Conservation (phyloP, 345 rosid genomes). For the Sisymbrium altissimum region DNA sequence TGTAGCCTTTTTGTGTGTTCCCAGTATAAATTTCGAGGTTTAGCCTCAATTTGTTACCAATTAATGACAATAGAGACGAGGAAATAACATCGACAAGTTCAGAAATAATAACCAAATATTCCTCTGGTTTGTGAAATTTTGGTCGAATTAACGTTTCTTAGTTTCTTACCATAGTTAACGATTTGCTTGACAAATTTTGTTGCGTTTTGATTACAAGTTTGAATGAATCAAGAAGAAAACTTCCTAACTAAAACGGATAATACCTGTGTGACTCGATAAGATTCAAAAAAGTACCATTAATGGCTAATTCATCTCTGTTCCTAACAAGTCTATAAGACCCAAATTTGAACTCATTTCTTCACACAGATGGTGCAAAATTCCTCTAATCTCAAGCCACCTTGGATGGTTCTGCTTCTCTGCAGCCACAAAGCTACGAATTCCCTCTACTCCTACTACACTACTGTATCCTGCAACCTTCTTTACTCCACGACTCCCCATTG, state of each 20-base stretch:
- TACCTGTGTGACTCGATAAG: not conserved
- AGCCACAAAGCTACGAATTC: constrained; percentile 44
- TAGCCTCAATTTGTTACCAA: not conserved
- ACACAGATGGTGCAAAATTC: constrained; percentile 26
- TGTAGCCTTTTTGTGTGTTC: constrained; percentile 8
- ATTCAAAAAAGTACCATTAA: not conserved
- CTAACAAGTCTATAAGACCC: not conserved
- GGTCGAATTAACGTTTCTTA: too few species aligned
- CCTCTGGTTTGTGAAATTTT: not conserved
- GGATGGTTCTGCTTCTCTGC: constrained; percentile 45
- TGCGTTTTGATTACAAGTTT: too few species aligned
- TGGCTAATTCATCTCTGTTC: not conserved
- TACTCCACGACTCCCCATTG: constrained; percentile 48
- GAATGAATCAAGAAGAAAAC: too few species aligned
- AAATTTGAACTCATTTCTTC: constrained; percentile 38
- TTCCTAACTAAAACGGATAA: not conserved
- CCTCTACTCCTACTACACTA: constrained; percentile 43
- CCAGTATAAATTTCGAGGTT: not conserved
- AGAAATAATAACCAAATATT: not conserved
- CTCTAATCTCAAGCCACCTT: constrained; percentile 36
- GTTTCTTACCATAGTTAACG: too few species aligned
- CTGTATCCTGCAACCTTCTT: constrained; percentile 55
- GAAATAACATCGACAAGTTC: not conserved
- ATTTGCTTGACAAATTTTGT: too few species aligned
- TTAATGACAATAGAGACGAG: not conserved